phyloP scores from a whole-genome alignment of 2,329 filamentous ascomycete species.

The Aureobasidium sp. region DNA sequence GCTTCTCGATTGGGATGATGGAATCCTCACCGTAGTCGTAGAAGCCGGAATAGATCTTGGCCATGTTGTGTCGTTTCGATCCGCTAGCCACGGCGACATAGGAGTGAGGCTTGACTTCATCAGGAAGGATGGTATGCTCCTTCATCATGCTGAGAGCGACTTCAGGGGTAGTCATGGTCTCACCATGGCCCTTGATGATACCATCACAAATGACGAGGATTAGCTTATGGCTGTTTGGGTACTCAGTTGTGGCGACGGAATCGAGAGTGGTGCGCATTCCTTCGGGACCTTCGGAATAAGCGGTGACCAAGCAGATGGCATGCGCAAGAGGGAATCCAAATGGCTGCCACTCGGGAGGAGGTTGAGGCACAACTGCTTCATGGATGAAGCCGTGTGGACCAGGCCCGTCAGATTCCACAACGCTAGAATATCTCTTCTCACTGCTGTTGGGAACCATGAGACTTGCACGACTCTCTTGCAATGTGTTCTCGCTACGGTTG shows the following conservation, averaged over 20 bases:
- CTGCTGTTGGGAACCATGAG: constrained; percentile 33
- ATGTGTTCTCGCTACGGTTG: constrained; percentile 49
- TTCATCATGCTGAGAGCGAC: constrained; percentile 90
- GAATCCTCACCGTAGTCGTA: constrained; percentile 89
- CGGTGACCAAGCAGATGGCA: constrained; percentile 87
- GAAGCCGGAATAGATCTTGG: constrained; percentile 95
- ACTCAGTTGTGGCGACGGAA: constrained; percentile 94
- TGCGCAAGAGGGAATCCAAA: constrained; percentile 94
- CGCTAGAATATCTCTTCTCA: constrained; percentile 45
- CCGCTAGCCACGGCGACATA: constrained; percentile 96
- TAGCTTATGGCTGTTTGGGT: constrained; percentile 97
- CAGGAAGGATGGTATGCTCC: constrained; percentile 68
- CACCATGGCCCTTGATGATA: constrained; percentile 92
- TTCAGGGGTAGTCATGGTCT: constrained; percentile 78
- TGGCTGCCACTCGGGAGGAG: constrained; percentile 92
- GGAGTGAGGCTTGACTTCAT: constrained; percentile 83
- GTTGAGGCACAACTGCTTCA: constrained; percentile 90
- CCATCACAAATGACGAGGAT: constrained; percentile 96
- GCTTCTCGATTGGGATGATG: constrained; percentile 70
- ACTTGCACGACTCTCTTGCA: constrained; percentile 38
- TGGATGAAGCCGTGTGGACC: constrained; percentile 94
- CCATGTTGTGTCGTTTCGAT: constrained; percentile 98
- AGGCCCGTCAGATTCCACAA: constrained; percentile 52
- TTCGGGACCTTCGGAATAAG: constrained; percentile 91
- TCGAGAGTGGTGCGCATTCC: constrained; percentile 90